These are phyloP conservation scores for Xylaria hypoxylon DNA, from an alignment of 2,329 filamentous ascomycete species.

Conservation along the genomic window DNA sequence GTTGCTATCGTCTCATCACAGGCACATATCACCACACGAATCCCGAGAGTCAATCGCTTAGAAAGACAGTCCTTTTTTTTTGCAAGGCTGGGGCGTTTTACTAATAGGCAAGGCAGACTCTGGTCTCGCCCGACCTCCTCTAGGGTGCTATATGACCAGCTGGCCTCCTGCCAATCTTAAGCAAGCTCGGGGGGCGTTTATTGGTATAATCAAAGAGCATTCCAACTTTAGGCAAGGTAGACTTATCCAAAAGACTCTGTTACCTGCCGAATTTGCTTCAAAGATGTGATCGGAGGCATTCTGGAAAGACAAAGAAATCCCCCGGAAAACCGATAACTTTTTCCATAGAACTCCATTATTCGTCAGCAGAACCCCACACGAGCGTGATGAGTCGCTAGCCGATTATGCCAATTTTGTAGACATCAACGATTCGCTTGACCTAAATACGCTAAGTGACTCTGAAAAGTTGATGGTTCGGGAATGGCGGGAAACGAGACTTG, in stretches of 20 bases:
- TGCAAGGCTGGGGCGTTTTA: neutral
- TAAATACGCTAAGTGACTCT: neutral
- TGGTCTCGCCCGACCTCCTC: neutral
- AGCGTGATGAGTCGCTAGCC: accelerated
- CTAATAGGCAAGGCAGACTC: neutral
- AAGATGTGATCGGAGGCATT: constrained; percentile 16
- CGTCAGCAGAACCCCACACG: neutral
- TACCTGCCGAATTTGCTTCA: constrained; percentile 3
- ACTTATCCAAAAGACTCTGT: neutral
- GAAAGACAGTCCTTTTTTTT: neutral
- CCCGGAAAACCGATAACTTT: constrained; percentile 16
- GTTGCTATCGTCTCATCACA: neutral
- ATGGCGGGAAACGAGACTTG: constrained; percentile 11
- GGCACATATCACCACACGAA: neutral
- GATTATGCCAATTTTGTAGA: neutral
- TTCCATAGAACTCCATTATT: constrained; percentile 18
- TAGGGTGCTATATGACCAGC: neutral
- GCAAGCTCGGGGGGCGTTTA: too few species aligned
- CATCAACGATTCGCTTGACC: neutral
- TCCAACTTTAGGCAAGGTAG: neutral
- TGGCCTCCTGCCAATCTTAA: neutral
- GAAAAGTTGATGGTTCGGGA: constrained; percentile 2
- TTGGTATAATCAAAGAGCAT: neutral
- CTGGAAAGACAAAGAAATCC: constrained; percentile 11
- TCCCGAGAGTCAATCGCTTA: neutral